Evolutionary conservation across 129 eudicot species (phyloP), one percentile per base, ranked within the genome.

Genomic region (Glebionis coronaria): DNA sequence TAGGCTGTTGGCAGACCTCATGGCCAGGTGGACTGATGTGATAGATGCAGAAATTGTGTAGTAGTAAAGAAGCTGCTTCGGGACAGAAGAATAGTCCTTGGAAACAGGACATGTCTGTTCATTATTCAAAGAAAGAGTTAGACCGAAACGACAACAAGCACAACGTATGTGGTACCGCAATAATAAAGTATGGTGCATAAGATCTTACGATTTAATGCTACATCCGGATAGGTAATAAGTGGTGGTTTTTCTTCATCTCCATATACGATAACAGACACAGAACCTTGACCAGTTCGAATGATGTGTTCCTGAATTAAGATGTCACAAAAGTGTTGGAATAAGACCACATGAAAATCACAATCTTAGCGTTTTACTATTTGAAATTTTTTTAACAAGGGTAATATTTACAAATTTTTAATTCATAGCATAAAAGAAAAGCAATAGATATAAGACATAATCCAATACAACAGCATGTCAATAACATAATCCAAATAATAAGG

Each of bases 1-100:
- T 35, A 35, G 42, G 42, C 42, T 35, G 54, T 51, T 69, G 31
- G 75, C 97, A 8, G 55, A 90, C 97, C 97, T 90, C 93, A 65
- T 90, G 97, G 28, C 97, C 97, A 46, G 97, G 95, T 42, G 97
- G 97, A 59, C 83, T 90, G 51, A 90, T 87, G 75, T 90, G 97
- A 83, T 90, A 90, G 40, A 90, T 87, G 73, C 95, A 90, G 80
- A 90, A 90, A 69, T 90, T 90, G 78, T 90, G 97, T 68, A 90
- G 71, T 81, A 90, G 85, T 81, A 90, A 47, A 31, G 97, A 90
- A 82, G 80, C 82, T 74, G 95, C 92, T 71, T 90, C 97, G 12
- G 95, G 97, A 72, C 90, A 90, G 70, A 73, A 78, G 69, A 90
- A 87, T 57, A 90, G 79, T 61, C 97, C 97, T 87, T 90, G 90